These are phyloP conservation scores for Aureoboletus auriporus DNA, from an alignment of 768 basidiomycete species.

Conservation along the genomic window DNA sequence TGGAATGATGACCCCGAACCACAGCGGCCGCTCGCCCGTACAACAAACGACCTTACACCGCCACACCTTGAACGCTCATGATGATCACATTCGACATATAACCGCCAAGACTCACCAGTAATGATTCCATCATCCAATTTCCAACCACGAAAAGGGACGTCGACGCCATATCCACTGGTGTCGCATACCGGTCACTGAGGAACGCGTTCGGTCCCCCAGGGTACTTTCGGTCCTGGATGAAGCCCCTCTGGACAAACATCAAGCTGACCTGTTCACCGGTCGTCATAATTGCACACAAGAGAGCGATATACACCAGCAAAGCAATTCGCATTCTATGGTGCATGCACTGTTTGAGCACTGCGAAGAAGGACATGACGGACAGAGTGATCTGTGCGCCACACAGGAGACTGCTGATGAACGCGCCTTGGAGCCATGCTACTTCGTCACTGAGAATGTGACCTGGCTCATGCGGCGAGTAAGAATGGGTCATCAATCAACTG, in stretches of 20 bases:
- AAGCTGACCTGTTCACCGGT: conserved; percentile 10
- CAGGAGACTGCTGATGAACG: conserved; percentile 17
- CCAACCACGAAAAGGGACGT: conserved; percentile 11
- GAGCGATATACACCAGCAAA: conserved; percentile 11
- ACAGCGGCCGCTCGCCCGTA: conserved; percentile 5
- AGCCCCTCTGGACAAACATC: conserved; percentile 15
- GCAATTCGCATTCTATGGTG: conserved; percentile 8
- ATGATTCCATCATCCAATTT: conserved; percentile 20
- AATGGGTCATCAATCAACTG: conserved; percentile 4
- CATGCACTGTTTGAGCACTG: conserved; percentile 13
- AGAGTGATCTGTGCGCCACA: conserved; percentile 18
- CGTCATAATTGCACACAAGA: conserved; percentile 15
- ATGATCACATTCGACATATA: neutral
- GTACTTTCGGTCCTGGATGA: conserved; percentile 7
- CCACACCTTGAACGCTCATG: conserved; percentile 17
- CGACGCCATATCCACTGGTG: conserved; percentile 4
- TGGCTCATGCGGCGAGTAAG: conserved; percentile 2
- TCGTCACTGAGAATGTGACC: conserved; percentile 1
- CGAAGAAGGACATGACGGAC: conserved; percentile 16
- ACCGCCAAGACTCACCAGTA: conserved; percentile 13
- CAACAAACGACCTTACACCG: conserved; percentile 17
- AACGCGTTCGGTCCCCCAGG: conserved; percentile 14
- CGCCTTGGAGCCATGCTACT: conserved; percentile 20
- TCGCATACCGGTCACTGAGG: neutral
- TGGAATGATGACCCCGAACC: conserved; percentile 10